Evolutionary conservation across 805 yeast species (phyloP).

Genomic region (Lachancea quebecensis): DNA sequence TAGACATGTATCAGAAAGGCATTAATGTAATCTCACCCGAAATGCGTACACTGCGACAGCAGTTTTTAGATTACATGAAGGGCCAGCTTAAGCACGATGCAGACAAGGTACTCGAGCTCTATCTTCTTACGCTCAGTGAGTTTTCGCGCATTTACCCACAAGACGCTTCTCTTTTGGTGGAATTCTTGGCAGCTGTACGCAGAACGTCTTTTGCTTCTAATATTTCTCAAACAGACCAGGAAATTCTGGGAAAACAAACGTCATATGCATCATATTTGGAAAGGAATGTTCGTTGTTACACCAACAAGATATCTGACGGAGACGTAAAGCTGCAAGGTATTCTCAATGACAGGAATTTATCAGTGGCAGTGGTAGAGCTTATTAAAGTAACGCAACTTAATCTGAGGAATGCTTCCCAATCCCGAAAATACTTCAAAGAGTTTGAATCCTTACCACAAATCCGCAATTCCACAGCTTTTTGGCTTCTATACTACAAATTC

Average conservation of each 20-base stretch:
- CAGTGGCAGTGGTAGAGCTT: conserved; percentile 33
- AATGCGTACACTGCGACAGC: conserved; percentile 12
- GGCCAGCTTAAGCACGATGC: conserved; percentile 9
- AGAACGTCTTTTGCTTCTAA: conserved; percentile 18
- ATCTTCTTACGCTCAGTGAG: conserved; percentile 11
- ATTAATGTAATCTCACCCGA: conserved; percentile 34
- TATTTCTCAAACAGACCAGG: conserved; percentile 15
- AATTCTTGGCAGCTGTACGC: conserved; percentile 20
- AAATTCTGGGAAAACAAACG: conserved; percentile 19
- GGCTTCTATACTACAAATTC: conserved; percentile 51
- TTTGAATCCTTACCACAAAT: conserved; percentile 28
- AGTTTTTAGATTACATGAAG: conserved; percentile 19
- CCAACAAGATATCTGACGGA: conserved; percentile 16
- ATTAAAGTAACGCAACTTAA: conserved; percentile 29
- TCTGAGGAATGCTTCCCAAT: conserved; percentile 27
- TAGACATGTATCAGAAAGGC: conserved; percentile 48
- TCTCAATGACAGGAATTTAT: conserved; percentile 38
- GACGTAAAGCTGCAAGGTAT: conserved; percentile 25
- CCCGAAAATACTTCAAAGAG: conserved; percentile 27
- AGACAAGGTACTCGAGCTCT: conserved; percentile 3
- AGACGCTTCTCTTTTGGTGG: conserved; percentile 14
- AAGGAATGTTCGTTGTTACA: conserved; percentile 16
- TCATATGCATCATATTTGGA: conserved; percentile 23
- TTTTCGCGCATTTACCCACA: conserved; percentile 15
- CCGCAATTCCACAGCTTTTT: conserved; percentile 41